phyloP scores from a whole-genome alignment of 202 grass and related monocot species.

The Carex arenaria region DNA sequence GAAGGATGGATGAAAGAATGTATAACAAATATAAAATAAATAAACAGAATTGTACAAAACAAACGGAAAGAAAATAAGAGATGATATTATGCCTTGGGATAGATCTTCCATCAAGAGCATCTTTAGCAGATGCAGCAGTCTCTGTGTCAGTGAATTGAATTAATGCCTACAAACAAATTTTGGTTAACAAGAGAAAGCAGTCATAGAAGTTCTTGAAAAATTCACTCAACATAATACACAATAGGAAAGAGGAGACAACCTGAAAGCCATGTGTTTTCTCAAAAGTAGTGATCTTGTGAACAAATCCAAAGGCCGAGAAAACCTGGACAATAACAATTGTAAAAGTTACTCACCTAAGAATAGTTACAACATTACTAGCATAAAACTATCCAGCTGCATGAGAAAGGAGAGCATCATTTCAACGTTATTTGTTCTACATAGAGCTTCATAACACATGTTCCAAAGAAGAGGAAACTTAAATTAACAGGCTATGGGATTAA shows the following conservation, averaged over 20 bases:
- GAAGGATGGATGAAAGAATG: background rate
- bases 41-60: background rate
- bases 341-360: slow-evolving; percentile 1
- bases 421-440: background rate
- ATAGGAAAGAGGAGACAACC: slow-evolving; percentile 29
- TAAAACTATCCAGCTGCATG: background rate
- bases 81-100: slow-evolving; percentile 68
- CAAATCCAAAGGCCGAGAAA: slow-evolving; percentile 91
- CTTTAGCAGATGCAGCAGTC: slow-evolving; percentile 68
- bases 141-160: slow-evolving; percentile 81
- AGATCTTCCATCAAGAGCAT: slow-evolving; percentile 76
- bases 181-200: slow-evolving; percentile 2
- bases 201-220: slow-evolving; percentile 20
- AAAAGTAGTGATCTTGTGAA: slow-evolving; percentile 92
- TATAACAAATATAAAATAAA: slow-evolving; percentile 13
- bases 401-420: background rate
- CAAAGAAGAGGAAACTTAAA: background rate
- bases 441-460: background rate
- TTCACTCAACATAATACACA: background rate
- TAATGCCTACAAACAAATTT: slow-evolving; percentile 48
- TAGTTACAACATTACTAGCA: background rate
- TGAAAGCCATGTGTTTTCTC: slow-evolving; percentile 83
- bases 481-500: background rate
- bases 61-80: background rate
- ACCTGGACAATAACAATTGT: slow-evolving; percentile 37